Base-by-base conservation (phyloP, 371 early-diverging fungal genomes). In the Syncephalastrum monosporum region DNA sequence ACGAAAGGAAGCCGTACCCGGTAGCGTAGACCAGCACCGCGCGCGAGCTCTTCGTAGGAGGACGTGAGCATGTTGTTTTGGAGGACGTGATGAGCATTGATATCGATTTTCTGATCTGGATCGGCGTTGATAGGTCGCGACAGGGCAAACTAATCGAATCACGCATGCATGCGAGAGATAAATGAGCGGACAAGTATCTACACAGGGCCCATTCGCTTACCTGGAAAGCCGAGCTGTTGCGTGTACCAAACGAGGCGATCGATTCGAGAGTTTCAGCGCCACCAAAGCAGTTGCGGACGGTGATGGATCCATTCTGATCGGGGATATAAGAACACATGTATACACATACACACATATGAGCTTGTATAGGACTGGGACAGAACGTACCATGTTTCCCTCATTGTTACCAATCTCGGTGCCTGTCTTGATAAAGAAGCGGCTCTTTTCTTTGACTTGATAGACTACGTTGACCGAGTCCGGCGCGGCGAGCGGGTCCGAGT, bases 351-450 rank as follows among this genome's bases (percentile, higher is more conserved):
- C 21, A 21, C 21, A 21, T 21, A 21, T 21, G 2, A 21, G 21
- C 21, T 21, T 21, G 21, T 2, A 21, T 21, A 21, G 21, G 21
- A 21, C 0, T 21, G 21, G 21, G 21, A 21, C 21, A 21, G 0
- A 43, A 44, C 19, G 60, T 78, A 88, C 91, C 87, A 90, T 77
- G 56, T 78, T 88, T 52, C 91, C 93, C 71, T 93, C 94, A 56
- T 87, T 82, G 51, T 87, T 89, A 27, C 91, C 91, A 38, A 93
- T 80, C 47, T 91, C 91, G 5, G 93, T 91, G 27, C 92, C 93
- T 17, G 92, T 93, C 61, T 79, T 83, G 55, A 91, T 77, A 68
- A 74, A 84, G 13, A 91, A 61, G 48, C 92, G 75, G 46, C 84
- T 82, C 44, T 79, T 74, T 57, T 93, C 92, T 57, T 83, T 77